phyloP scores from a whole-genome alignment of 139 green algal genomes.

The Nannochloris sp. region DNA sequence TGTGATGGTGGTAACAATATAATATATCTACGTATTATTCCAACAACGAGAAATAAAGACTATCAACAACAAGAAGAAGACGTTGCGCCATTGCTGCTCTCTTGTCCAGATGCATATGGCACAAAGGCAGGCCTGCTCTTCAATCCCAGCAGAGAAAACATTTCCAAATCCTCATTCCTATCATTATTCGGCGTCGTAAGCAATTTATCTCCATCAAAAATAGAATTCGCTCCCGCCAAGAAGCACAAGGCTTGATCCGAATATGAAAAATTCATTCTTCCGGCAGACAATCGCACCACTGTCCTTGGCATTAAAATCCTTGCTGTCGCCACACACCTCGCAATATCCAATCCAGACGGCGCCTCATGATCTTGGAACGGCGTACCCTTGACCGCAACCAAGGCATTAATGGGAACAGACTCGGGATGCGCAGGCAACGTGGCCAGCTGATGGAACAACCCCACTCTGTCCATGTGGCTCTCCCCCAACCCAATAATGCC shows the following conservation, averaged over 20 bases:
- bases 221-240: conserved; percentile 93
- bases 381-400: conserved; percentile 89
- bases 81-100: neutral
- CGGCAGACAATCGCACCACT: conserved; percentile 87
- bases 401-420: conserved; percentile 92
- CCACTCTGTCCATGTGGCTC: conserved; percentile 65
- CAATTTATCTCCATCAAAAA: conserved; percentile 98
- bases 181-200: conserved; percentile 97
- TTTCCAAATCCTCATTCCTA: conserved; percentile 43
- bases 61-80: too few species aligned
- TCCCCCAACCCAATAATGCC: conserved; percentile 92
- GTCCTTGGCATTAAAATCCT: conserved; percentile 87
- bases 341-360: conserved; percentile 64
- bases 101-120: conserved; percentile 53
- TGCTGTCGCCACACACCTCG: conserved; percentile 90
- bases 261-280: conserved; percentile 45
- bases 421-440: conserved; percentile 94
- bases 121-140: conserved; percentile 69
- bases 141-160: conserved; percentile 82
- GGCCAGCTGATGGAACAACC: conserved; percentile 81
- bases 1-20: too few species aligned
- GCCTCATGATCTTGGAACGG: conserved; percentile 59
- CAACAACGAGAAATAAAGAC: neutral
- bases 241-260: conserved; percentile 83
- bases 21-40: too few species aligned